Conservation (phyloP, 2,329 filamentous ascomycete species). For the Aspergillus phoenicis region DNA sequence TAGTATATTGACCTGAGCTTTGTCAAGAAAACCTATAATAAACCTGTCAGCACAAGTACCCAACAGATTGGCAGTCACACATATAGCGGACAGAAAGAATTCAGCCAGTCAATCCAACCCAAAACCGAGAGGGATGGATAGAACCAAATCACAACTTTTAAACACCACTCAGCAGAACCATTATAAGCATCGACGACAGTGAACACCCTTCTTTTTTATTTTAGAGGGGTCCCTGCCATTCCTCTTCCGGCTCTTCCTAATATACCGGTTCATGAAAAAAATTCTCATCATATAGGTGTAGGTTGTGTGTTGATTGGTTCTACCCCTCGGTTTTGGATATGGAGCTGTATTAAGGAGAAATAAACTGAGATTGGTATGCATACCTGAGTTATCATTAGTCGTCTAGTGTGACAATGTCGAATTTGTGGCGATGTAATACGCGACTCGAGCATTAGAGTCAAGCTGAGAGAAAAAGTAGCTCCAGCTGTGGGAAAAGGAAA, state of each 20-base stretch:
- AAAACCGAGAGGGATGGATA: background rate
- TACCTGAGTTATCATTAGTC: constrained; percentile 9
- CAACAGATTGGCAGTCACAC: background rate
- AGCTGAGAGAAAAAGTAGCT: background rate
- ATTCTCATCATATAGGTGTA: constrained; percentile 46
- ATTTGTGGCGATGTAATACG: background rate
- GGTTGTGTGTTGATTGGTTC: constrained; percentile 15
- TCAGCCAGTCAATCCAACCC: background rate
- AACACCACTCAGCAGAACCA: constrained; percentile 48
- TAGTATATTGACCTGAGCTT: background rate
- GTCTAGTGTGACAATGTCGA: background rate
- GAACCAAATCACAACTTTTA: constrained; percentile 7
- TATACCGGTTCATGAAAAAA: constrained; percentile 43
- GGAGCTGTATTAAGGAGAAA: background rate
- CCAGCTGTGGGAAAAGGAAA: background rate
- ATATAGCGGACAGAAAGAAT: background rate
- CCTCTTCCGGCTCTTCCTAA: constrained; percentile 55
- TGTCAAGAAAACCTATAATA: background rate
- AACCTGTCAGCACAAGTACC: constrained; percentile 4
- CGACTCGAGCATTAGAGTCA: background rate
- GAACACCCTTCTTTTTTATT: constrained; percentile 16
- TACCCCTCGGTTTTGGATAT: constrained; percentile 2
- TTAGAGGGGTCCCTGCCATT: constrained; percentile 36
- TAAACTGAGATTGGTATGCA: background rate
- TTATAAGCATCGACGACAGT: constrained; percentile 52